A percentile compares a stretch with the other conserved stretches of the same genome.
Conservation (phyloP, 176 grass and related monocot genomes). For the Miscanthus lutarioriparius region DNA sequence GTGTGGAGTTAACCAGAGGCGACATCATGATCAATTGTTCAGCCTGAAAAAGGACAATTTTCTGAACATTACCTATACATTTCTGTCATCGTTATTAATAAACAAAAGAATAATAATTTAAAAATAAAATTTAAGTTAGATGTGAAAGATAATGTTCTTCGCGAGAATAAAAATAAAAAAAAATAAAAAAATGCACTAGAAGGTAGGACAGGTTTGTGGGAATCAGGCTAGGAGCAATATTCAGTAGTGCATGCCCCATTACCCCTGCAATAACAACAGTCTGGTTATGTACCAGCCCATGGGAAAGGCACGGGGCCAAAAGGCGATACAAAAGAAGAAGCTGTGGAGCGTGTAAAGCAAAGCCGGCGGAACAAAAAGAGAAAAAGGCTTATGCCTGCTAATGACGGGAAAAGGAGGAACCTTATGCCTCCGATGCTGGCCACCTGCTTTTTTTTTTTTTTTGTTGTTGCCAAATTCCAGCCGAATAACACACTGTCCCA, state of each 20-base stretch:
- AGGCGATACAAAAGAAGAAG: slow-evolving; percentile 30
- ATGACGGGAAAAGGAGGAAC: slow-evolving; percentile 56
- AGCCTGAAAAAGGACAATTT: neutral
- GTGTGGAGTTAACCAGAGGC: neutral
- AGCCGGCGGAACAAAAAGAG: slow-evolving; percentile 24
- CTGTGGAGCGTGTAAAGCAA: slow-evolving; percentile 46
- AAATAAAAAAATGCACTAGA: slow-evolving; percentile 19
- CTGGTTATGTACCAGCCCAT: slow-evolving; percentile 18
- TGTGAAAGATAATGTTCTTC: neutral
- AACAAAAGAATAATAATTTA: neutral
- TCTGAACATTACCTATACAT: neutral
- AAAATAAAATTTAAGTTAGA: neutral
- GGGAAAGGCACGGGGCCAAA: slow-evolving; percentile 33
- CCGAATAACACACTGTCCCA: slow-evolving; percentile 32
- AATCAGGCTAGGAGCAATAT: slow-evolving; percentile 48
- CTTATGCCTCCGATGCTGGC: slow-evolving; percentile 51
- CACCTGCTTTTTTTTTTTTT: neutral
- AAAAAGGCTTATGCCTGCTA: slow-evolving; percentile 40
- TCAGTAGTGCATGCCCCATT: slow-evolving; percentile 43
- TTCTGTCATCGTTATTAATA: neutral
- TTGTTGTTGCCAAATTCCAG: slow-evolving; percentile 1
- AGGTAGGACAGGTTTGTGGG: slow-evolving; percentile 36
- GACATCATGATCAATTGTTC: neutral
- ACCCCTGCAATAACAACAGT: slow-evolving; percentile 26
- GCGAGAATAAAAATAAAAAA: neutral